phyloP scores from a whole-genome alignment of 2,329 filamentous ascomycete species.

The Pestalotiopsis sp. region DNA sequence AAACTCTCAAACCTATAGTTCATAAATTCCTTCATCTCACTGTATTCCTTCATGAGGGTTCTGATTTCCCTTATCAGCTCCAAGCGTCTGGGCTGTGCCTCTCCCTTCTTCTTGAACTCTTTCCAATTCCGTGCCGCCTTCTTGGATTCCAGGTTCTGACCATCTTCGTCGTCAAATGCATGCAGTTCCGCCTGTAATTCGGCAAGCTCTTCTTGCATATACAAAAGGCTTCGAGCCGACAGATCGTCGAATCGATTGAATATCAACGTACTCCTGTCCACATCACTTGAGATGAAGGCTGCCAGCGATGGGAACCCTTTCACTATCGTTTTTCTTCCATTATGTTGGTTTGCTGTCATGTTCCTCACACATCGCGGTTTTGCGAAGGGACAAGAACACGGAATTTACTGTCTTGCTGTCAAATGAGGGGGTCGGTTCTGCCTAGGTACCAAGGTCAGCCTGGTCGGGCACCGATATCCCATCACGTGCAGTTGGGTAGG shows the following conservation, averaged over 20 bases:
- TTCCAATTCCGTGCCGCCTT: constrained; percentile 1
- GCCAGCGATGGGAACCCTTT: background rate
- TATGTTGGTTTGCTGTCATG: background rate
- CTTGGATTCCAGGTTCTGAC: background rate
- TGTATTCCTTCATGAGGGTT: background rate
- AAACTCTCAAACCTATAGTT: background rate
- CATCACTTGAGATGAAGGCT: background rate
- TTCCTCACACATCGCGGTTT: background rate
- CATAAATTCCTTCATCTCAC: background rate
- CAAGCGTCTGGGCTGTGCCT: background rate
- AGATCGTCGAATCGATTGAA: background rate
- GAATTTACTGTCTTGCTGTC: background rate
- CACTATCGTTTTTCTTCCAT: background rate
- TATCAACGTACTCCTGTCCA: background rate
- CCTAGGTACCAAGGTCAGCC: background rate
- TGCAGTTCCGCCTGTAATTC: background rate
- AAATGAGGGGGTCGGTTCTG: background rate
- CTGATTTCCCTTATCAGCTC: background rate
- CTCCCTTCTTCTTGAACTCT: background rate
- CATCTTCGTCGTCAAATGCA: background rate
- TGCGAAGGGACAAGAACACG: background rate
- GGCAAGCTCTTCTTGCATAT: background rate
- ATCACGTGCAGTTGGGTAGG: background rate
- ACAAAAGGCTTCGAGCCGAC: background rate
- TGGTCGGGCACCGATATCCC: background rate